phyloP scores from a whole-genome alignment of 768 basidiomycete species.

The Rhodotorula graminis region DNA sequence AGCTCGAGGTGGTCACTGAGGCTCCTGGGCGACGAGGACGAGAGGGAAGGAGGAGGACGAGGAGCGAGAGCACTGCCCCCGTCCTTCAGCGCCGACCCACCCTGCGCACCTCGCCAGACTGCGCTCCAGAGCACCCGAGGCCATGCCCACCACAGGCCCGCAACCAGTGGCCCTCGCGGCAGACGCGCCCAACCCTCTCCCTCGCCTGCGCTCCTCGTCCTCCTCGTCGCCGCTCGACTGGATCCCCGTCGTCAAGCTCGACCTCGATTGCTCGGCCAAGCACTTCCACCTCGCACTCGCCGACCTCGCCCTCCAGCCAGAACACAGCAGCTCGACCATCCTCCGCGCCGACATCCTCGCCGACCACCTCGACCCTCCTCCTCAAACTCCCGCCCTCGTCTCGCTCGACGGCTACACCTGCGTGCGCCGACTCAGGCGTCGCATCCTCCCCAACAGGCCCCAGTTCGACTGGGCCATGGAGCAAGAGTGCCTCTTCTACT shows the following conservation, averaged over 20 bases:
- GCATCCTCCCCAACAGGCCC: slow-evolving; percentile 71
- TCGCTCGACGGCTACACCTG: slow-evolving; percentile 47
- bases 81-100: too few relatives aligned
- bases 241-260: slow-evolving; percentile 5
- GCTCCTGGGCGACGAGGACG: too few relatives aligned
- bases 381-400: slow-evolving; percentile 38
- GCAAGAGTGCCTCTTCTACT: slow-evolving; percentile 23
- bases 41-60: too few relatives aligned
- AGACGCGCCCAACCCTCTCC: slow-evolving; percentile 7
- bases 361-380: slow-evolving; percentile 43
- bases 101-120: too few relatives aligned
- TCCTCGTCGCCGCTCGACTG: background rate
- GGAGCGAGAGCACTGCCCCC: too few relatives aligned
- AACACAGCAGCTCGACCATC: slow-evolving; percentile 87
- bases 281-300: slow-evolving; percentile 8
- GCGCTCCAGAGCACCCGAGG: too few relatives aligned
- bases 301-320: slow-evolving; percentile 71
- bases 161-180: background rate
- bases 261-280: background rate
- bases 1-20: too few relatives aligned
- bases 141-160: background rate
- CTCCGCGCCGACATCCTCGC: slow-evolving; percentile 68
- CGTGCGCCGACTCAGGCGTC: slow-evolving; percentile 60
- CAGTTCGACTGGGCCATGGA: slow-evolving; percentile 57
- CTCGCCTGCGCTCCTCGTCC: background rate